Base-by-base conservation (phyloP, 331 rosid species). In the Acacia pycnantha region DNA sequence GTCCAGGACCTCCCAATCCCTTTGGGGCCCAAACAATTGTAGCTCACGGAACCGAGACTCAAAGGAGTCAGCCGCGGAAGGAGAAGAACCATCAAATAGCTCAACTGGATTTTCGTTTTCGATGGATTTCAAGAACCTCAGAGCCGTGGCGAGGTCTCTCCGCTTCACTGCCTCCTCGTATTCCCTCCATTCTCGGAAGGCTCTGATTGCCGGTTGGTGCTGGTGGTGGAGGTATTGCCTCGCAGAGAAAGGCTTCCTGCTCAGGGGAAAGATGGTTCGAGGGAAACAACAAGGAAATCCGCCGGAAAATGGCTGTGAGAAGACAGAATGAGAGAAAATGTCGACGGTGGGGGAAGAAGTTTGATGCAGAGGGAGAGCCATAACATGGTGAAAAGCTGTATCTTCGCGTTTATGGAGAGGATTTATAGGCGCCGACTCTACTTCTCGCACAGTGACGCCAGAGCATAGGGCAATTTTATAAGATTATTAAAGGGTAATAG, bases 161-260 rank as follows among this genome's bases (percentile, higher is more conserved):
- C 95, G 97, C 89, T 90, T 94, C 78, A 94, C 90, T 8, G 97
- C 97, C 40, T 93, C 98, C 82, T 93, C 98, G 88, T 93, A 95
- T 16, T 95, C 98, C 3, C 85, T 84, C 98, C 98, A 95, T 84
- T 93, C 95, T 54, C 92, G 92, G 79, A 94, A 82, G 64, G 91
- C 95, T 19, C 81, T 61, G 59, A 40, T 51, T 9, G 58, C 72
- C 27, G 0, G 43, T 27, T 13, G 79, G 18, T 40, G 58, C 27
- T 16, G 61, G 6, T 44, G 58, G 8, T 40, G 66, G 37, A 37
- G 54, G 11, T 15, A 61, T 47, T 66, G 83, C 37, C 73, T 71
- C 8, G 72, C 62, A 19, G 11, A 24, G 56, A 75, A 18, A 24
- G 66, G 74, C 14, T 62, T 40, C 3, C 37, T 64, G 31, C 70